A percentile compares a stretch with the other conserved stretches of the same genome.
Evolutionary conservation across 169 alveolate species (phyloP).

Genomic region (Cytauxzoon felis): DNA sequence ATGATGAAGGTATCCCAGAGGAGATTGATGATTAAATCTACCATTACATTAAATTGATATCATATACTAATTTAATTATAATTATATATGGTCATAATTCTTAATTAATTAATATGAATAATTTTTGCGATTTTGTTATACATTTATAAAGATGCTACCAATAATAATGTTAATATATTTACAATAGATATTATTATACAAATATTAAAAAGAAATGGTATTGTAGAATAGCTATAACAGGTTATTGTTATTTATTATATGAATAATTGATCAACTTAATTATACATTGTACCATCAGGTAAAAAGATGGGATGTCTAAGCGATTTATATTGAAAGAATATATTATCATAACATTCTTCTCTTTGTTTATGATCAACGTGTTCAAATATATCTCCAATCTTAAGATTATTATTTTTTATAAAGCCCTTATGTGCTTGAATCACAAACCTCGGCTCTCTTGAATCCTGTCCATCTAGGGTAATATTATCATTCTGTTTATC

Average conservation of each 20-base stretch:
- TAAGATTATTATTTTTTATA: conserved; percentile 49
- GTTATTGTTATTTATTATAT: neutral
- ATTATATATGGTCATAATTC: no score
- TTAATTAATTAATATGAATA: no score
- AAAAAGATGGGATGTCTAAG: conserved; percentile 61
- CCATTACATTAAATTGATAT: neutral
- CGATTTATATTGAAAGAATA: conserved; percentile 68
- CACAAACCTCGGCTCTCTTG: conserved; percentile 61
- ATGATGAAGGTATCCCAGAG: conserved; percentile 33
- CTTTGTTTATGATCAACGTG: conserved; percentile 40
- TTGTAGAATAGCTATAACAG: neutral
- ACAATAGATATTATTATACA: neutral
- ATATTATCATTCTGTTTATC: conserved; percentile 36
- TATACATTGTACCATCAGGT: conserved; percentile 66
- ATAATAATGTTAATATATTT: neutral
- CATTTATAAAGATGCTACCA: neutral
- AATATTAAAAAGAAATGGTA: neutral
- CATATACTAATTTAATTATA: neutral
- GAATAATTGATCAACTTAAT: neutral
- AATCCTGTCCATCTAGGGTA: conserved; percentile 52
- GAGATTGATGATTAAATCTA: neutral
- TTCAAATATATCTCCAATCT: conserved; percentile 51
- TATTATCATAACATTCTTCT: conserved; percentile 60
- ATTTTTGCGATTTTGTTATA: neutral
- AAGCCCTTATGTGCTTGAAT: conserved; percentile 37